A percentile compares a stretch with the other conserved stretches of the same genome.
Evolutionary conservation across 208 protist genomes (phyloP).

Genomic region (Phytomonas serpens): DNA sequence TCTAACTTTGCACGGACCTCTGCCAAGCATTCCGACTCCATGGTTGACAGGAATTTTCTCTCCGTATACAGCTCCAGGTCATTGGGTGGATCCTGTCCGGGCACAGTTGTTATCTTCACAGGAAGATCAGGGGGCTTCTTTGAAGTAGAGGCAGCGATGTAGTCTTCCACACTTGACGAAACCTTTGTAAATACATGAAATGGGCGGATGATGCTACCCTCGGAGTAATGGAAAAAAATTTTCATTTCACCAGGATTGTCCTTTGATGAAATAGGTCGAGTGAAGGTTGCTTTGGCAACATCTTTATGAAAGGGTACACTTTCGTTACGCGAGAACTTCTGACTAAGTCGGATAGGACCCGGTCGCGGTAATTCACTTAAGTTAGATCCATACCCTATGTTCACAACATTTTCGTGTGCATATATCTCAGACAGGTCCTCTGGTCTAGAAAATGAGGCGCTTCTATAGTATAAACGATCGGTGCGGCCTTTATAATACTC

Average conservation of each 20-base stretch:
- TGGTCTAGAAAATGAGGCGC: conserved; percentile 41
- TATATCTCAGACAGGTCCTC: conserved; percentile 23
- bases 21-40: conserved; percentile 49
- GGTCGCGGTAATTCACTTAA: conserved; percentile 47
- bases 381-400: conserved; percentile 10
- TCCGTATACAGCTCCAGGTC: conserved; percentile 77
- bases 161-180: conserved; percentile 62
- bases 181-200: conserved; percentile 78
- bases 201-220: conserved; percentile 63
- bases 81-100: conserved; percentile 48
- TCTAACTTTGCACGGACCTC: conserved; percentile 44
- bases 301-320: background rate
- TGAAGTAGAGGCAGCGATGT: conserved; percentile 41
- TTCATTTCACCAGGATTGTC: conserved; percentile 59
- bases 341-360: conserved; percentile 76
- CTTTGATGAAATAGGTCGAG: background rate
- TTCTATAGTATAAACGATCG: conserved; percentile 74
- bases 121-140: conserved; percentile 29
- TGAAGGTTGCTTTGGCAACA: conserved; percentile 2
- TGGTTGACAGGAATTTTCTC: conserved; percentile 65
- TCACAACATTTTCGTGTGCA: conserved; percentile 26
- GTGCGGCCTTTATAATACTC: conserved; percentile 75
- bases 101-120: conserved; percentile 53
- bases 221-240: conserved; percentile 77
- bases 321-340: conserved; percentile 63